Conservation (phyloP, 306 rosid species). For the Vicia villosa region DNA sequence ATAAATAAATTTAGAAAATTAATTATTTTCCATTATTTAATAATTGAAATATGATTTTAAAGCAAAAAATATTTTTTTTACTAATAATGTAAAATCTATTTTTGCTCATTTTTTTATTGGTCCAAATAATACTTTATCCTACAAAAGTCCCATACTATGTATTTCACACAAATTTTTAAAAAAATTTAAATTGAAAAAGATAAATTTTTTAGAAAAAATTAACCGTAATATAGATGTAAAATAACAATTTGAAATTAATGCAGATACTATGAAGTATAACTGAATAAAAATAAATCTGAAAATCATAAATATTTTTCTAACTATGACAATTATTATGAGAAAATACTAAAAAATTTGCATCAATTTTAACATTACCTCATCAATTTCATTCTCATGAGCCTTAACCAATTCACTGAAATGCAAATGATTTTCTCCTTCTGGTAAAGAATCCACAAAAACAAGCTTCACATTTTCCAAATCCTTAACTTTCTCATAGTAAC, state of each 20-base stretch:
- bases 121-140: neutral
- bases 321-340: too few relatives aligned
- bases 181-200: too few relatives aligned
- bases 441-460: conserved; percentile 43
- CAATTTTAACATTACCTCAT: conserved; percentile 34
- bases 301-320: too few relatives aligned
- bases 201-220: too few relatives aligned
- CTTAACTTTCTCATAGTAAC: conserved; percentile 50
- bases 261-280: too few relatives aligned
- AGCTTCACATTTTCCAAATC: conserved; percentile 38
- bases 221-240: too few relatives aligned
- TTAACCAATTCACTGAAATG: conserved; percentile 48
- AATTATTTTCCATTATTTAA: too few relatives aligned
- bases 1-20: too few relatives aligned
- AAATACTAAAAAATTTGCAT: neutral
- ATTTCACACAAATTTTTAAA: neutral
- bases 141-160: neutral
- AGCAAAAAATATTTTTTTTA: too few relatives aligned
- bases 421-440: conserved; percentile 17
- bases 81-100: neutral
- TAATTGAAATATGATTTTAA: too few relatives aligned
- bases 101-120: neutral
- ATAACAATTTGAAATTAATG: too few relatives aligned
- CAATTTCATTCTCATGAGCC: conserved; percentile 43
- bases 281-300: too few relatives aligned